A percentile compares a stretch with the other conserved stretches of the same genome.
Conservation (phyloP, 495 filamentous ascomycete genomes). For the Saxophila tyrrhenica region DNA sequence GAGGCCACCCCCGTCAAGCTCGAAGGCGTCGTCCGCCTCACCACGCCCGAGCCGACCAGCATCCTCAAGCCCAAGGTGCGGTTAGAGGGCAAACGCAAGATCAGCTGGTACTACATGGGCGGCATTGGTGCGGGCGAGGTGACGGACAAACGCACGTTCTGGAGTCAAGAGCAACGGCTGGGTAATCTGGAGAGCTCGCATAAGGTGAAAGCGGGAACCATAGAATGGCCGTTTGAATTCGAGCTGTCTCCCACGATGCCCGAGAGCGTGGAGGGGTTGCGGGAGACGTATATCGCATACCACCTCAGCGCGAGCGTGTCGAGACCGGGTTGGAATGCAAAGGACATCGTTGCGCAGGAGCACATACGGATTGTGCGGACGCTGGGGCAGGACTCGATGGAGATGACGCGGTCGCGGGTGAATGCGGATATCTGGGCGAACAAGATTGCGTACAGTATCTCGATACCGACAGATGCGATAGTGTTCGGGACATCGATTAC, state of each 20-base stretch:
- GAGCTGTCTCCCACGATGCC: conserved; percentile 61
- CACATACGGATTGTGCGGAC: conserved; percentile 82
- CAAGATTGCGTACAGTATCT: conserved; percentile 87
- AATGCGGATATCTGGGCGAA: conserved; percentile 84
- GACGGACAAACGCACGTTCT: conserved; percentile 23
- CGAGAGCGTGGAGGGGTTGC: conserved; percentile 82
- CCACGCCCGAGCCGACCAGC: conserved; percentile 24
- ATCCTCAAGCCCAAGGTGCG: conserved; percentile 27
- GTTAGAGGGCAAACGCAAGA: conserved; percentile 27
- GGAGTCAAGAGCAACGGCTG: conserved; percentile 23
- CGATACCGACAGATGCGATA: conserved; percentile 78
- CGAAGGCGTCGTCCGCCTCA: conserved; percentile 29
- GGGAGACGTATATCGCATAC: conserved; percentile 71
- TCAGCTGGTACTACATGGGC: conserved; percentile 25
- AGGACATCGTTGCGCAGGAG: conserved; percentile 66
- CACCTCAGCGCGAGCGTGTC: conserved; percentile 79
- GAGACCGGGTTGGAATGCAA: conserved; percentile 58
- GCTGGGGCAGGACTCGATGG: conserved; percentile 65
- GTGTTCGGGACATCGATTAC: conserved; percentile 77
- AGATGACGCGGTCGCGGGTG: conserved; percentile 30
- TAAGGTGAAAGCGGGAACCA: conserved; percentile 62
- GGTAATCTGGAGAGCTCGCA: conserved; percentile 37
- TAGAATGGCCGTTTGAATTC: conserved; percentile 83
- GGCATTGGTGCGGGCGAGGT: conserved; percentile 23
- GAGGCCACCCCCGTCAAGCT: conserved; percentile 25